Percentiles rank a stretch among this genome's conserved stretches.
These are phyloP conservation scores for Carex arenaria DNA, from an alignment of 202 grass and related monocot genomes.

Conservation along the genomic window DNA sequence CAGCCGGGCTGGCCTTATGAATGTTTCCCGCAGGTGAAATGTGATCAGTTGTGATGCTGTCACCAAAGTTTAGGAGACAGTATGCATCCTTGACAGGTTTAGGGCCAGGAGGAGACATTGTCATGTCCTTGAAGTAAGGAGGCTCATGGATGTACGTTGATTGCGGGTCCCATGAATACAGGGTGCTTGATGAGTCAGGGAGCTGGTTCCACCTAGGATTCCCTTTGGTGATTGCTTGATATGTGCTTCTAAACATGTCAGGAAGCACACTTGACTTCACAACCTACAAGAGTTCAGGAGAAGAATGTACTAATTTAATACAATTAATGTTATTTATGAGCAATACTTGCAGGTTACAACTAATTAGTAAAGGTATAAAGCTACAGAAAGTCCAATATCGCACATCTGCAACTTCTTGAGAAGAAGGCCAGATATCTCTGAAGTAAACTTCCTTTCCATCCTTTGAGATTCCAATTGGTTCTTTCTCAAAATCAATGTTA, in stretches of 20 bases:
- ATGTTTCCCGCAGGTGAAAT: conserved; percentile 90
- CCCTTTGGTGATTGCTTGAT: conserved; percentile 86
- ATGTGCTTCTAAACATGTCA: conserved; percentile 94
- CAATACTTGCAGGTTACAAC: not conserved
- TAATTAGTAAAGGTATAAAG: not conserved
- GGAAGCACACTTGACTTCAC: conserved; percentile 92
- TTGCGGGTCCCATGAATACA: conserved; percentile 79
- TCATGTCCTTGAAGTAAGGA: conserved; percentile 98
- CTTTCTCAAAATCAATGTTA: conserved; percentile 96
- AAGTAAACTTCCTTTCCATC: conserved; percentile 94
- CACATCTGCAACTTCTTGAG: conserved; percentile 80
- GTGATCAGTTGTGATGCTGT: conserved; percentile 98
- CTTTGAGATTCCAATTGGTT: conserved; percentile 77
- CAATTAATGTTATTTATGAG: not conserved
- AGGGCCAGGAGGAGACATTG: conserved; percentile 90
- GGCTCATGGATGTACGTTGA: conserved; percentile 98
- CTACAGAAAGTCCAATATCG: conserved; percentile 17
- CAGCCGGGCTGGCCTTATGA: conserved; percentile 81
- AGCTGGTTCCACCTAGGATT: conserved; percentile 98
- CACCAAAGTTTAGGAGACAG: conserved; percentile 90
- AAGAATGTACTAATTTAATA: conserved; percentile 8
- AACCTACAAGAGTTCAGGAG: conserved; percentile 48
- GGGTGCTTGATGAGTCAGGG: conserved; percentile 58
- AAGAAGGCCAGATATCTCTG: conserved; percentile 78
- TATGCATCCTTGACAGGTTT: conserved; percentile 88